Evolutionary conservation across 805 yeast species (phyloP).

Genomic region (Vanderwaltozyma tropicalis): DNA sequence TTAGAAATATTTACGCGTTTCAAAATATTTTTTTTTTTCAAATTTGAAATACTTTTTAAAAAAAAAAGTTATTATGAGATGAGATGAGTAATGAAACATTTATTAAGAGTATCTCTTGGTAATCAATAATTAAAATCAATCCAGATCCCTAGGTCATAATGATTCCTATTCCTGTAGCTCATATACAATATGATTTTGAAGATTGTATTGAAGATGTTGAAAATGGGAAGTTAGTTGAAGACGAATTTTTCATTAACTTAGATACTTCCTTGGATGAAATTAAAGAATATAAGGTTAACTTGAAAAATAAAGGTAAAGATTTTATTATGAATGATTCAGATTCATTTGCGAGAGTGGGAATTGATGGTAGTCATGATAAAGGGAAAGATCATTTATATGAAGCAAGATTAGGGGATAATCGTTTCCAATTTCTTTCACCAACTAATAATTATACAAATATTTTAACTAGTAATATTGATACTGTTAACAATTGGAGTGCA

Average conservation of each 20-base stretch:
- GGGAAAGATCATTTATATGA: constrained; percentile 5
- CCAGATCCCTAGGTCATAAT: too few species aligned
- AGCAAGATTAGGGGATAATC: constrained; percentile 7
- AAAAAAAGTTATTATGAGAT: too few species aligned
- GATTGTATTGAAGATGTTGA: constrained; percentile 35
- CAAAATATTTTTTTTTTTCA: too few species aligned
- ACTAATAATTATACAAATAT: background rate
- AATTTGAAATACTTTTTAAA: too few species aligned
- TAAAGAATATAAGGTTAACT: constrained; percentile 14
- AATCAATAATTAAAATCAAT: too few species aligned
- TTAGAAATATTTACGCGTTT: too few species aligned
- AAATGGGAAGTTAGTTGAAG: constrained; percentile 17
- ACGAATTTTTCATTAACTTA: constrained; percentile 36
- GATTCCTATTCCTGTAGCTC: constrained; percentile 8
- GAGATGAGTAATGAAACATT: too few species aligned
- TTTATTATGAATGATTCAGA: constrained; percentile 6
- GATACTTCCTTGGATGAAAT: constrained; percentile 19
- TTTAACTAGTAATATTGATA: background rate
- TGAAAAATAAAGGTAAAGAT: constrained; percentile 9
- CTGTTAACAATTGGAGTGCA: constrained; percentile 19
- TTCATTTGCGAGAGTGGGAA: too few species aligned
- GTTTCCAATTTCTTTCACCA: constrained; percentile 8
- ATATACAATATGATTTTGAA: constrained; percentile 37
- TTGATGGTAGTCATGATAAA: constrained; percentile 2
- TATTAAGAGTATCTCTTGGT: too few species aligned